Evolutionary conservation across 306 rosid species (phyloP).

Genomic region (Inga laurina): DNA sequence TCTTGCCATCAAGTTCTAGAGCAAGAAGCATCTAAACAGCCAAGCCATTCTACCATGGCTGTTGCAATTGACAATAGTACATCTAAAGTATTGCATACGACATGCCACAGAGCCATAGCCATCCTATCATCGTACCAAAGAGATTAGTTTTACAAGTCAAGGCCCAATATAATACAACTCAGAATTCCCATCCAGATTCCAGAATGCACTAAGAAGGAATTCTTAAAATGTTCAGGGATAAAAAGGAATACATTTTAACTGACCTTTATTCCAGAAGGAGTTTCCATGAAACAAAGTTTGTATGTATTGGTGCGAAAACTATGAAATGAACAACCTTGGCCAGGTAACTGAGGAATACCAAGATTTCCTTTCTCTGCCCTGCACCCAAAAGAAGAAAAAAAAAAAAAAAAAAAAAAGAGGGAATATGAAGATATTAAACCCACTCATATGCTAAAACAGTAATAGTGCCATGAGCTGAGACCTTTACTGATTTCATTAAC

Average conservation of each 20-base stretch:
- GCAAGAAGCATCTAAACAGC: background rate
- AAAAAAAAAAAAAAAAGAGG: background rate
- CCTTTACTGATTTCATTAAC: conserved; percentile 4
- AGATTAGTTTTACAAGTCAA: background rate
- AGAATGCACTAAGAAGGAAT: conserved; percentile 1
- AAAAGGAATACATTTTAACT: conserved; percentile 21
- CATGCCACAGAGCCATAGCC: background rate
- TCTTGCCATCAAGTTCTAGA: background rate
- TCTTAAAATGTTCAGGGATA: conserved; percentile 7
- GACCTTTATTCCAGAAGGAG: conserved; percentile 92
- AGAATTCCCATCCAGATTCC: background rate
- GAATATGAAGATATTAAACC: conserved; percentile 4
- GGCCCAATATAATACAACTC: conserved; percentile 7
- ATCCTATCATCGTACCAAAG: conserved; percentile 11
- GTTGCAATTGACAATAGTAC: background rate
- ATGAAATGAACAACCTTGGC: conserved; percentile 99
- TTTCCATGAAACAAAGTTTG: conserved; percentile 96
- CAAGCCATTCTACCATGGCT: background rate
- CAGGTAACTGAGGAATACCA: conserved; percentile 92
- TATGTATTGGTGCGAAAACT: conserved; percentile 89
- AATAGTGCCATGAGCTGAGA: background rate
- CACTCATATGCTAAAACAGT: conserved; percentile 16
- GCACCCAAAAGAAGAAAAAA: conserved; percentile 13
- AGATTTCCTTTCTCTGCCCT: conserved; percentile 91
- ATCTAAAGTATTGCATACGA: background rate